Evolutionary conservation across 768 basidiomycete genomes (phyloP), one percentile per base, ranked within the genome.

Genomic region (Phylloporus arenicola): DNA sequence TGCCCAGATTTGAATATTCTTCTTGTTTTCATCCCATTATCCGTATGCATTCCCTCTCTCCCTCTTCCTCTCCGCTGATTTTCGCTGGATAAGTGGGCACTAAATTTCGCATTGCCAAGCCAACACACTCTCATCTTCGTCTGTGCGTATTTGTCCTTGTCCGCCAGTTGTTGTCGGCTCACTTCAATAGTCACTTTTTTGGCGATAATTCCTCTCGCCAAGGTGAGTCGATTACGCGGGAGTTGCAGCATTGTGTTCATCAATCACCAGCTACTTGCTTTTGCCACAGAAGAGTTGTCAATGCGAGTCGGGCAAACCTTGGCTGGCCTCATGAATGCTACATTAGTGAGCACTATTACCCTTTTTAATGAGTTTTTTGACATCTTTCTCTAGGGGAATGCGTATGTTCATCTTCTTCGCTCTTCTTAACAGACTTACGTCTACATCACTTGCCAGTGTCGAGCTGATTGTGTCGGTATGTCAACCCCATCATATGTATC

Each of bases 221-320:
- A 90, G 70, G 86, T 85, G 37, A 24, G 45, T 27, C 1, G 10
- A 12, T 24, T 12, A 30, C 31, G 31, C 20, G 27, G 27, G 1
- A 25, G n/a, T 43, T 30, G 6, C 29, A 17, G 8, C 34, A 6
- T 24, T 7, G 29, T 52, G 12, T 56, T 54, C 17, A 60, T 27
- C 9, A 16, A 19, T 34, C 42, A 29, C 2, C 50, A 88, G 85
- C 68, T 92, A 5, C 75, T 92, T 2, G 85, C 83, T 1, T 92
- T 91, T 61, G 88, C 88, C 1, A 93, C 91, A 0, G 91, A 93
- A 52, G 88, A 93, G 55, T 57, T 93, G 16, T 87, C 91, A 3
- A 60, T 90, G 48, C 81, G 89, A 27, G 83, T 92, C 2, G 91
- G 90, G 2, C 84, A 88, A 65, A 89, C 89, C 2, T 69, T 91